These are phyloP conservation scores for Cercospora nicotianae DNA, from an alignment of 2,329 filamentous ascomycete genomes.

Conservation along the genomic window DNA sequence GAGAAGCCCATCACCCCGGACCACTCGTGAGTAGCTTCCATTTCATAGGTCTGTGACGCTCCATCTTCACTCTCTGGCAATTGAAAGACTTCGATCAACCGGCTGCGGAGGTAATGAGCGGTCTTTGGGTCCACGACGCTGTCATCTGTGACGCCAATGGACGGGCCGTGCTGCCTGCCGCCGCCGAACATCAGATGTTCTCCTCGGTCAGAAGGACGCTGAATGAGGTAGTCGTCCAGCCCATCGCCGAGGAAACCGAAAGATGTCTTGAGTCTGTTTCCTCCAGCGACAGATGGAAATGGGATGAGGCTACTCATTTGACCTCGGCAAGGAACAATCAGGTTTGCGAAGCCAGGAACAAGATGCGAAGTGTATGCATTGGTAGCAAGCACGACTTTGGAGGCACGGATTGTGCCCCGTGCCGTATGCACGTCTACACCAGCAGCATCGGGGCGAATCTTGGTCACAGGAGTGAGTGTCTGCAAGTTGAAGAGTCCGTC, in stretches of 20 bases:
- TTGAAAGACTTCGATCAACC: slow-evolving; percentile 40
- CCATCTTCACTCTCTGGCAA: slow-evolving; percentile 36
- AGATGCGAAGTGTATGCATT: slow-evolving; percentile 82
- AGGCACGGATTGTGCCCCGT: slow-evolving; percentile 65
- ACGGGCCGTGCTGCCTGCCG: slow-evolving; percentile 59
- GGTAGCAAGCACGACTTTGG: slow-evolving; percentile 71
- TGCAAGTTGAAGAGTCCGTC: slow-evolving; percentile 66
- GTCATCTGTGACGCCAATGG: slow-evolving; percentile 62
- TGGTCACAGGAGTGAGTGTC: slow-evolving; percentile 65
- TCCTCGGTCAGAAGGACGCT: slow-evolving; percentile 56
- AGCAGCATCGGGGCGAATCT: slow-evolving; percentile 30
- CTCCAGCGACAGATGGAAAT: slow-evolving; percentile 42
- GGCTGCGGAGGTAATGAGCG: slow-evolving; percentile 56
- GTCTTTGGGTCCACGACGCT: slow-evolving; percentile 57
- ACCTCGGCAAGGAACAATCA: slow-evolving; percentile 76
- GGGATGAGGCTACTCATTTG: slow-evolving; percentile 68
- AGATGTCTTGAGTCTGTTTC: slow-evolving; percentile 54
- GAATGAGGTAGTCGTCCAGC: slow-evolving; percentile 71
- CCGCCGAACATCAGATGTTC: slow-evolving; percentile 71
- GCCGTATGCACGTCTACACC: slow-evolving; percentile 51
- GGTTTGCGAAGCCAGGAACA: slow-evolving; percentile 65
- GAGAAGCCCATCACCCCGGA: slow-evolving; percentile 79
- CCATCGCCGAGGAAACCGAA: slow-evolving; percentile 63
- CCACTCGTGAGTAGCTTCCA: slow-evolving; percentile 59
- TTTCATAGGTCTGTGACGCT: slow-evolving; percentile 41